Conservation (phyloP, 495 filamentous ascomycete species). For the Rhizodiscina lignyota region DNA sequence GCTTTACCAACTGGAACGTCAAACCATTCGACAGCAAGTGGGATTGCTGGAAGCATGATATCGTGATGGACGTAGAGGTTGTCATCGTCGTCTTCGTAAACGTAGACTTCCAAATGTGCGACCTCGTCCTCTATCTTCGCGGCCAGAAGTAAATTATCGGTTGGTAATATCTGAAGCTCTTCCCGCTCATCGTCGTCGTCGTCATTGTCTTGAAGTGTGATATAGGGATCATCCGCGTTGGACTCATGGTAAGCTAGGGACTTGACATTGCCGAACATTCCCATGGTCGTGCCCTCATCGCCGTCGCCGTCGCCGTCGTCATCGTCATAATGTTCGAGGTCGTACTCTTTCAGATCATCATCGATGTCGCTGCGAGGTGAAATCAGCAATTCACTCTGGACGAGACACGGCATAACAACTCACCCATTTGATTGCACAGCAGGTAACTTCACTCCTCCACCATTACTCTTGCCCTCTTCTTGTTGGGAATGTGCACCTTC, state of each 20-base stretch:
- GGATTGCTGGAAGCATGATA: slow-evolving; percentile 96
- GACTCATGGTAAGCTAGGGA: slow-evolving; percentile 84
- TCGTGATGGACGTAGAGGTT: slow-evolving; percentile 99
- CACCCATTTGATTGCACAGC: too few relatives aligned
- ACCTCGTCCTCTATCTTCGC: slow-evolving; percentile 95
- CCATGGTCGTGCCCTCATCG: slow-evolving; percentile 49
- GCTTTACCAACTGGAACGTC: slow-evolving; percentile 66
- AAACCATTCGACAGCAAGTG: slow-evolving; percentile 89
- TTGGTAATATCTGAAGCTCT: slow-evolving; percentile 81
- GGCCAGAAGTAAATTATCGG: slow-evolving; percentile 80
- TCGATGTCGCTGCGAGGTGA: slow-evolving; percentile 36
- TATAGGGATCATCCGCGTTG: slow-evolving; percentile 89
- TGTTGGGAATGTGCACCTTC: slow-evolving; percentile 14
- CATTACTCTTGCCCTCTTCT: slow-evolving; percentile 13
- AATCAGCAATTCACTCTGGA: neutral
- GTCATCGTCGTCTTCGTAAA: slow-evolving; percentile 85
- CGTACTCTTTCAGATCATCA: slow-evolving; percentile 84
- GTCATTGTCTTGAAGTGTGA: slow-evolving; percentile 65
- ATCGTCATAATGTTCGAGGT: slow-evolving; percentile 87
- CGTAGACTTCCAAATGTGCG: slow-evolving; percentile 89
- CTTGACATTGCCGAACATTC: slow-evolving; percentile 90
- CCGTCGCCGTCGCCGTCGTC: slow-evolving; percentile 43
- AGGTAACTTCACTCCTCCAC: slow-evolving; percentile 8
- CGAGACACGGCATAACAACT: too few relatives aligned
- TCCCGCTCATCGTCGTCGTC: slow-evolving; percentile 76